Conservation (phyloP, 306 rosid genomes). For the Vicia villosa region DNA sequence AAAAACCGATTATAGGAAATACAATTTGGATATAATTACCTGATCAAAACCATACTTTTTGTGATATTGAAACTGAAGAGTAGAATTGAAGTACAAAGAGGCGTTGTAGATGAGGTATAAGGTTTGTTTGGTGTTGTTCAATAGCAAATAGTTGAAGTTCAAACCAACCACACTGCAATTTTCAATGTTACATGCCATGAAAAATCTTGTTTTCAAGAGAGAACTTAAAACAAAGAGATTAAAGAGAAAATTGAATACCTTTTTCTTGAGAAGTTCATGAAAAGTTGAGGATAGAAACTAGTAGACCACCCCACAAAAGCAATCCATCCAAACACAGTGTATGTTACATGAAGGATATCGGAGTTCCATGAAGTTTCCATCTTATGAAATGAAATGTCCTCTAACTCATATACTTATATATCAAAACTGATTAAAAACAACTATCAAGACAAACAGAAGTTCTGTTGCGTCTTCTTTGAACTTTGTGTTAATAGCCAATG, state of each 20-base stretch:
- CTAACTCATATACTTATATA: too few relatives aligned
- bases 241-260: constrained; percentile 39
- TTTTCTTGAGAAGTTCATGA: constrained; percentile 63
- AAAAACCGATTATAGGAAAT: too few relatives aligned
- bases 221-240: neutral
- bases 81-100: constrained; percentile 68
- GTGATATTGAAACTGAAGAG: constrained; percentile 60
- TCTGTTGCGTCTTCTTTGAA: too few relatives aligned
- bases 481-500: too few relatives aligned
- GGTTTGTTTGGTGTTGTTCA: constrained; percentile 70
- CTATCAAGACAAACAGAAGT: too few relatives aligned
- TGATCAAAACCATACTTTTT: constrained; percentile 59
- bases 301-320: constrained; percentile 61
- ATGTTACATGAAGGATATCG: constrained; percentile 47
- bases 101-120: constrained; percentile 70
- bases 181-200: neutral
- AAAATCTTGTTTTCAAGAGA: neutral
- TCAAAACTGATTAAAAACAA: too few relatives aligned
- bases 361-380: constrained; percentile 56
- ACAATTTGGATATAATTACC: constrained; percentile 44
- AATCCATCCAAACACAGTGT: constrained; percentile 64
- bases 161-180: constrained; percentile 66
- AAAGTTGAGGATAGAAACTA: constrained; percentile 68
- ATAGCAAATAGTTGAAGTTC: constrained; percentile 68
- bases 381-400: neutral